Evolutionary conservation across 2,329 filamentous ascomycete genomes (phyloP).

Genomic region (Alternaria burnsii): DNA sequence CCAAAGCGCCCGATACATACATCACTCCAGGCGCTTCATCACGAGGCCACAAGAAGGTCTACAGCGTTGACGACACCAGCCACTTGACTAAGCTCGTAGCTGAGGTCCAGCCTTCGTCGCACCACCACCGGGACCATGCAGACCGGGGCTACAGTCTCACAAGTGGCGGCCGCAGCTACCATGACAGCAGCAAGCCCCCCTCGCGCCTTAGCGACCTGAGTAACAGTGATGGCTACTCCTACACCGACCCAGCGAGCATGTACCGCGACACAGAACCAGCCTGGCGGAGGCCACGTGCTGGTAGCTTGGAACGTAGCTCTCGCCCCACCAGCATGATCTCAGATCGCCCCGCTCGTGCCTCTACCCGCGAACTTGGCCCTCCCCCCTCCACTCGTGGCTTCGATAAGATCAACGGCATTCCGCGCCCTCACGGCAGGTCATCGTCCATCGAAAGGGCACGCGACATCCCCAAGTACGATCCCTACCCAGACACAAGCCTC

Average conservation of each 20-base stretch:
- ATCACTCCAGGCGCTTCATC: slow-evolving; percentile 46
- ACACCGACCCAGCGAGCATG: slow-evolving; percentile 61
- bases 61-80: slow-evolving; percentile 58
- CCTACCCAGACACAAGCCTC: slow-evolving; percentile 50
- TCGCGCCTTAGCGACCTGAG: slow-evolving; percentile 45
- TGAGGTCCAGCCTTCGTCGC: slow-evolving; percentile 48
- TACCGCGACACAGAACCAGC: slow-evolving; percentile 60
- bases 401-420: slow-evolving; percentile 67
- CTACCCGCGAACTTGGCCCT: slow-evolving; percentile 56
- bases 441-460: slow-evolving; percentile 45
- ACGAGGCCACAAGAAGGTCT: slow-evolving; percentile 57
- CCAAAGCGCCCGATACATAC: slow-evolving; percentile 48
- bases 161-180: slow-evolving; percentile 45
- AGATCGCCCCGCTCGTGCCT: slow-evolving; percentile 48
- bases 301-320: slow-evolving; percentile 56
- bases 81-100: slow-evolving; percentile 48
- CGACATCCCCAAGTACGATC: slow-evolving; percentile 46
- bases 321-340: slow-evolving; percentile 58
- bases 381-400: slow-evolving; percentile 76
- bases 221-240: slow-evolving; percentile 58
- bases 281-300: slow-evolving; percentile 55
- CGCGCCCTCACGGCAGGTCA: slow-evolving; percentile 35
- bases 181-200: slow-evolving; percentile 35
- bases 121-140: slow-evolving; percentile 37
- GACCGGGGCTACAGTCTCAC: slow-evolving; percentile 37